Evolutionary conservation across 495 filamentous ascomycete genomes (phyloP), one percentile per base, ranked within the genome.

Genomic region (Hypoxylon cercidicola): DNA sequence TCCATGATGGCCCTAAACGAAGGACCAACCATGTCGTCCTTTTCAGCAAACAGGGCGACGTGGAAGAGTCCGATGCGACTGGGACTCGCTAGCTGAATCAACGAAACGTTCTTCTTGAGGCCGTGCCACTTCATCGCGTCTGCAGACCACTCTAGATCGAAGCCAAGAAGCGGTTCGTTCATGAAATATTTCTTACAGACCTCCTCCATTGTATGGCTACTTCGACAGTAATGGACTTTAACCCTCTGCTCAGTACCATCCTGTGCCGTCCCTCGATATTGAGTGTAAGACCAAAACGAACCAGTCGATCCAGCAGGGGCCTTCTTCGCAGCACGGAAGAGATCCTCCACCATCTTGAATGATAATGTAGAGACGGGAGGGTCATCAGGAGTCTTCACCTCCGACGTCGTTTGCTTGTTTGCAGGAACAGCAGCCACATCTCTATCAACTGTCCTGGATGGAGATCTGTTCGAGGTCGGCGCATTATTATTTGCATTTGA

Each of bases 61-160:
- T 97, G 93, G 68, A 96, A 93, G 2, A 97, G 79, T 0, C 83
- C 90, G 51, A 97, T 88, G n/a, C 90, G 89, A 48, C 87, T 85
- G 62, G 89, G 82, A 58, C 87, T 91, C 7, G 93, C 93, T 16
- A 97, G 58, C 74, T 97, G 93, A 37, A 96, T 87, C 19, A 96
- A 71, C 0, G 88, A 90, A 3, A 94, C 82, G 60, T 94, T 92
- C 39, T 79, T 78, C 58, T 85, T 86, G 37, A 85, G 74, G 9
- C 82, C 80, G 43, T 81, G 70, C 52, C 60, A 64, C 47, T 66
- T 72, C 12, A 61, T 74, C 15, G 84, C 76, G n/a, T 84, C 74
- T 16, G 83, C 60, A 61, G 81, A 77, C 93, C 93, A 97, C 77
- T 97, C 93, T 66, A 97, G 81, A 70, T 97, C 93, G 62, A 97